Percentiles rank a stretch among this genome's conserved stretches.
Evolutionary conservation across 805 yeast genomes (phyloP).

Genomic region (Metahyphopichia silvanorum): DNA sequence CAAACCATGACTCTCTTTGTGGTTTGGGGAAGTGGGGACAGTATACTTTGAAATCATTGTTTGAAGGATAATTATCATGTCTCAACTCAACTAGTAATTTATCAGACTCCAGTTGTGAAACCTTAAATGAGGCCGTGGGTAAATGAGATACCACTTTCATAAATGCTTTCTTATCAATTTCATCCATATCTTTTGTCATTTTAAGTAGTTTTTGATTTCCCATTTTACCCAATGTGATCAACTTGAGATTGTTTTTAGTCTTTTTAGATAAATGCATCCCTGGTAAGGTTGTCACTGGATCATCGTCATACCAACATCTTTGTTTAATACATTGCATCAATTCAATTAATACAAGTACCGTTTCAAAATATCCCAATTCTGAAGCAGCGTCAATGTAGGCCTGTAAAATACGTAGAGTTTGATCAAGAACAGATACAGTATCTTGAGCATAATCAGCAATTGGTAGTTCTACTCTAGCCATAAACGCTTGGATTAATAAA

Average conservation of each 20-base stretch:
- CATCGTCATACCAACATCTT: slow-evolving; percentile 81
- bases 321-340: slow-evolving; percentile 88
- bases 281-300: slow-evolving; percentile 57
- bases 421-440: slow-evolving; percentile 89
- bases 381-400: slow-evolving; percentile 89
- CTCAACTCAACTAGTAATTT: slow-evolving; percentile 42
- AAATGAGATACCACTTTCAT: slow-evolving; percentile 49
- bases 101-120: slow-evolving; percentile 34
- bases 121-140: slow-evolving; percentile 54
- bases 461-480: slow-evolving; percentile 74
- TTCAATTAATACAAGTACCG: slow-evolving; percentile 59
- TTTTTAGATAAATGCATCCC: slow-evolving; percentile 26
- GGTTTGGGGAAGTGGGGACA: slow-evolving; percentile 83
- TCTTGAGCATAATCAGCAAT: slow-evolving; percentile 95
- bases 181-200: slow-evolving; percentile 18
- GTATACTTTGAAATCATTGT: slow-evolving; percentile 62
- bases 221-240: slow-evolving; percentile 45
- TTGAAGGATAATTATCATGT: slow-evolving; percentile 51
- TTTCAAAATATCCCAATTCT: slow-evolving; percentile 68
- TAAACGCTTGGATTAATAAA: slow-evolving; percentile 67
- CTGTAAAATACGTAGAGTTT: slow-evolving; percentile 88
- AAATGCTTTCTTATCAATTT: slow-evolving; percentile 41
- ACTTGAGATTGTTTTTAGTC: slow-evolving; percentile 5
- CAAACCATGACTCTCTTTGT: slow-evolving; percentile 93
- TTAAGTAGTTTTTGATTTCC: slow-evolving; percentile 26